Evolutionary conservation across 2,329 filamentous ascomycete genomes (phyloP), one percentile per base, ranked within the genome.

Genomic region (Hymenoscyphus fructigenus): DNA sequence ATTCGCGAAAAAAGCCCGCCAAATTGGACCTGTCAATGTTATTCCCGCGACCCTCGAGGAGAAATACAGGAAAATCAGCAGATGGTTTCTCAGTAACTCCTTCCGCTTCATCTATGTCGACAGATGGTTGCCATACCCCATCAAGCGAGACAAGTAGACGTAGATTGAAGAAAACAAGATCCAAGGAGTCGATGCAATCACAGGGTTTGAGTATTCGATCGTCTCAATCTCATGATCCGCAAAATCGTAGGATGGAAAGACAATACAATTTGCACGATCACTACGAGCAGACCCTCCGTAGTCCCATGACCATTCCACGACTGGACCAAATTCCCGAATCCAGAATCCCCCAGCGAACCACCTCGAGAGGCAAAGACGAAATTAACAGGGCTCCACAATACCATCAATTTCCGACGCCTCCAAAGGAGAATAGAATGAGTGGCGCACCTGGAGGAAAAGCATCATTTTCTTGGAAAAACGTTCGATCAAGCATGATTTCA

Each of bases 21-120:
- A 68, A 67, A 38, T 56, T 75, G 38, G 73, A 75, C 57, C 50
- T 76, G 26, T 70, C 75, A n/a, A 72, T 65, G 64, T 59, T 76
- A 17, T 75, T 76, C 44, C 71, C 73, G 7, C 69, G 67, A 32
- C 66, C 70, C 14, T 38, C 28, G 14, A 65, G 68, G 38, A 69
- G 65, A 47, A 62, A 69, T 58, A 57, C 65, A 12, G 58, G 63
- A 7, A 70, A 66, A 55, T 63, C 65, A 14, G 29, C 64, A 29
- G 64, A 67, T 28, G 38, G 41, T 14, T 65, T 62, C 17, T 67
- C 62, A 63, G 50, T 63, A 17, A 55, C 62, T 36, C 57, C 60
- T n/a, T 67, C 67, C 7, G 64, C 68, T 29, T 69, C 69, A 14
- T 72, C 71, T 10, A 32, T 67, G 32, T 65, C 64, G 6, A 70